These are phyloP conservation scores for Rhodamnia argentea DNA, from an alignment of 345 rosid genomes.

Conservation along the genomic window DNA sequence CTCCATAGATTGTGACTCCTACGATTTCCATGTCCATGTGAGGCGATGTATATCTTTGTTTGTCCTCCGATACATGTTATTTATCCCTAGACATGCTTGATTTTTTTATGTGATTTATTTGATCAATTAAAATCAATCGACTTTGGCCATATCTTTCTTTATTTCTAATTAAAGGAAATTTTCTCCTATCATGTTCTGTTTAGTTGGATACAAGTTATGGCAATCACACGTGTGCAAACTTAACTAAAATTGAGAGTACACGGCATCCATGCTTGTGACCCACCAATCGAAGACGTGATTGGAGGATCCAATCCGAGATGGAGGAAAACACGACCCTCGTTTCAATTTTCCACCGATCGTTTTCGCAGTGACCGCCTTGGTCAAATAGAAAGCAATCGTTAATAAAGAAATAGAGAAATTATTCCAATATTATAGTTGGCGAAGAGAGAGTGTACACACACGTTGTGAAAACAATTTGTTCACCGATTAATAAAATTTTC, in stretches of 20 bases:
- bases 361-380: not conserved
- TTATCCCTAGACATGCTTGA: no score
- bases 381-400: fast-evolving
- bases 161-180: not conserved
- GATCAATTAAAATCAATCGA: no score
- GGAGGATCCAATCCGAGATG: not conserved
- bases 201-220: not conserved
- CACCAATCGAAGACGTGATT: not conserved
- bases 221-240: not conserved
- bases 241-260: not conserved
- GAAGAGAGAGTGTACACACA: not conserved
- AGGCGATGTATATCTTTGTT: not conserved
- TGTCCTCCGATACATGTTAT: no score
- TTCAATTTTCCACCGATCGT: not conserved
- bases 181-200: not conserved
- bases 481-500: not conserved
- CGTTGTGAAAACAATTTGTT: fast-evolving
- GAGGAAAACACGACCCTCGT: not conserved
- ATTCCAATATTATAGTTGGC: not conserved
- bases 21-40: not conserved
- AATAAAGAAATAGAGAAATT: not conserved
- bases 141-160: fast-evolving
- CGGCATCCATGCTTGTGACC: not conserved
- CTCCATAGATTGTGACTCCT: not conserved
- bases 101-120: no score